These are phyloP conservation scores for Salvia splendens DNA, from an alignment of 257 asterid species.

Conservation along the genomic window DNA sequence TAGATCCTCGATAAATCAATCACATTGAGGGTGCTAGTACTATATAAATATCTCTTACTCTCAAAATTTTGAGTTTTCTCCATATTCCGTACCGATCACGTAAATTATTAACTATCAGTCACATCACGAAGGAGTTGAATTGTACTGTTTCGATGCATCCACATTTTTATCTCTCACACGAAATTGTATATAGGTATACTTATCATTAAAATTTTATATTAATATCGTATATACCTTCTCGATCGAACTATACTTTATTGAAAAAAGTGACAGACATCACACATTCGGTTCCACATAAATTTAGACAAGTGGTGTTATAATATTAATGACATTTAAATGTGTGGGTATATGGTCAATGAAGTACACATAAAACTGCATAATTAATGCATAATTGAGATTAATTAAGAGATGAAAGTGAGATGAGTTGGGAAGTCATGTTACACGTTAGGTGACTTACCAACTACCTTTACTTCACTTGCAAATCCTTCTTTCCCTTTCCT, in stretches of 20 bases:
- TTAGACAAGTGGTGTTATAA: slow-evolving; percentile 21
- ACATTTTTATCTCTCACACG: too few species aligned
- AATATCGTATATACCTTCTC: not conserved
- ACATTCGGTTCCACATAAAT: not conserved
- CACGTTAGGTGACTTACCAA: slow-evolving; percentile 41
- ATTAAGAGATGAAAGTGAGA: slow-evolving; percentile 28
- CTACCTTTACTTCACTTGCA: slow-evolving; percentile 38
- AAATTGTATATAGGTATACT: not conserved
- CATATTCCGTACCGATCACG: too few species aligned
- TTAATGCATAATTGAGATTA: slow-evolving; percentile 34
- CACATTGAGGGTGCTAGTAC: too few species aligned
- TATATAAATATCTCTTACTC: too few species aligned
- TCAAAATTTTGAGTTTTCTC: too few species aligned
- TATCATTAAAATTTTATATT: too few species aligned
- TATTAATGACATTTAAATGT: slow-evolving; percentile 19
- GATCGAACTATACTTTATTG: not conserved
- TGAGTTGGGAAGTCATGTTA: slow-evolving; percentile 39
- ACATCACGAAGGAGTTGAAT: too few species aligned
- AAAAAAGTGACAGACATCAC: not conserved
- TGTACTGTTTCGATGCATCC: too few species aligned
- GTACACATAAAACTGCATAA: slow-evolving; percentile 32
- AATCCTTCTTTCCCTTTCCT: not conserved
- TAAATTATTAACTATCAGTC: too few species aligned
- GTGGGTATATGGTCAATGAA: slow-evolving; percentile 30
- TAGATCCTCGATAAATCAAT: too few species aligned